These are phyloP conservation scores for Ceratobasidium sp. DNA, from an alignment of 1,284 basidiomycete species.

Conservation along the genomic window DNA sequence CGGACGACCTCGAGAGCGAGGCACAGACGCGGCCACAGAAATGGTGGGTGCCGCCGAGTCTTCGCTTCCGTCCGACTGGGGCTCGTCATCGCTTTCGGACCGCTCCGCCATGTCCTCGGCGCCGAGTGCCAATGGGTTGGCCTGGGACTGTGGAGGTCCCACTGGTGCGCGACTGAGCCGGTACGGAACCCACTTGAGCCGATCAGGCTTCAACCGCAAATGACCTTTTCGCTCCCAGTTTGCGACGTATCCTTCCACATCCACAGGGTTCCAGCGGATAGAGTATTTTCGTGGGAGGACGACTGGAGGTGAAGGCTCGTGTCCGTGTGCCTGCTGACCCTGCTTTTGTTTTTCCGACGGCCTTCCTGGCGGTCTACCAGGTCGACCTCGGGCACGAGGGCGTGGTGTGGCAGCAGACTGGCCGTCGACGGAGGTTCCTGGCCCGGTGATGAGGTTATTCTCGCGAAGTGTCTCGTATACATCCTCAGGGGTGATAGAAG, in stretches of 20 bases:
- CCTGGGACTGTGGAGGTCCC: slow-evolving; percentile 44
- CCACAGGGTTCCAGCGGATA: slow-evolving; percentile 80
- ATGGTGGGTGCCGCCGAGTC: slow-evolving; percentile 19
- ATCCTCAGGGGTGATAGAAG: slow-evolving; percentile 94
- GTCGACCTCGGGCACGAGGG: slow-evolving; percentile 50
- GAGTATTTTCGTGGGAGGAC: slow-evolving; percentile 80
- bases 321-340: slow-evolving; percentile 49
- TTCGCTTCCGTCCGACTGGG: slow-evolving; percentile 58
- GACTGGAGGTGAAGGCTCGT: slow-evolving; percentile 66
- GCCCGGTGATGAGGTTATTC: slow-evolving; percentile 78
- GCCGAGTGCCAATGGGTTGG: slow-evolving; percentile 52
- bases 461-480: slow-evolving; percentile 83
- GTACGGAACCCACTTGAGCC: slow-evolving; percentile 96
- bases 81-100: slow-evolving; percentile 78
- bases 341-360: slow-evolving; percentile 56
- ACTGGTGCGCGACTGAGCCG: slow-evolving; percentile 65
- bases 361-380: slow-evolving; percentile 62
- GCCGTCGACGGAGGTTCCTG: slow-evolving; percentile 51
- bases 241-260: slow-evolving; percentile 75
- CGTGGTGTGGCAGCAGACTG: slow-evolving; percentile 29
- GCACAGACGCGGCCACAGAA: slow-evolving; percentile 14
- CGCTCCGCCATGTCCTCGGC: slow-evolving; percentile 71
- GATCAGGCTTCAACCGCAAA: slow-evolving; percentile 83
- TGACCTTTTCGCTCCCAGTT: slow-evolving; percentile 87
- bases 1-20: slow-evolving; percentile 29